Evolutionary conservation across 2,329 filamentous ascomycete genomes (phyloP).

Genomic region (Curvularia hawaiiensis): DNA sequence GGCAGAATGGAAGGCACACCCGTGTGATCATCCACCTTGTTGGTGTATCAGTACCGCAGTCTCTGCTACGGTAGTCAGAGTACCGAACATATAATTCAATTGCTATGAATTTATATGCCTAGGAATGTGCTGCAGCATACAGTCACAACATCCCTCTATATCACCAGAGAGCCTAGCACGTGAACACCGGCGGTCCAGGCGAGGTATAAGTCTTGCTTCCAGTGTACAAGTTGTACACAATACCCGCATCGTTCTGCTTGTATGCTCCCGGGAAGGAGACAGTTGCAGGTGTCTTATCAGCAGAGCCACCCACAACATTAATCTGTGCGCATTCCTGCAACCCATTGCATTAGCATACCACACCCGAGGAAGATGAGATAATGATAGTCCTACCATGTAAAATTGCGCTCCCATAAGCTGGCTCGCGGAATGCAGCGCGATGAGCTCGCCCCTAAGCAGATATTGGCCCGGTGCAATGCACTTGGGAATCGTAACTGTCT

Average conservation of each 20-base stretch:
- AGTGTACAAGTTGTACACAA: slow-evolving; percentile 39
- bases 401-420: slow-evolving; percentile 49
- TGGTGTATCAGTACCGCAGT: no score
- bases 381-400: slow-evolving; percentile 40
- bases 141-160: neutral
- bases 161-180: slow-evolving; percentile 45
- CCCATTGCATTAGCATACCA: neutral
- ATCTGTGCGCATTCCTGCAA: slow-evolving; percentile 42
- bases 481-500: slow-evolving; percentile 46
- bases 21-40: no score
- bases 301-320: slow-evolving; percentile 36
- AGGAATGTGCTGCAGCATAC: neutral
- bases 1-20: no score
- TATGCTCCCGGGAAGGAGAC: slow-evolving; percentile 45
- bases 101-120: neutral
- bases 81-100: neutral
- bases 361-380: neutral
- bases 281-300: slow-evolving; percentile 31
- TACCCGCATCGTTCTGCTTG: slow-evolving; percentile 36
- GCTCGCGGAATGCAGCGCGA: slow-evolving; percentile 49
- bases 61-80: neutral
- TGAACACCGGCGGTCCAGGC: slow-evolving; percentile 57
- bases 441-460: slow-evolving; percentile 51
- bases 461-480: slow-evolving; percentile 49
- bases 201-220: slow-evolving; percentile 51